Base-by-base conservation (phyloP, 192 early-diverging fungal genomes). In the Phlyctochytrium bullatum region DNA sequence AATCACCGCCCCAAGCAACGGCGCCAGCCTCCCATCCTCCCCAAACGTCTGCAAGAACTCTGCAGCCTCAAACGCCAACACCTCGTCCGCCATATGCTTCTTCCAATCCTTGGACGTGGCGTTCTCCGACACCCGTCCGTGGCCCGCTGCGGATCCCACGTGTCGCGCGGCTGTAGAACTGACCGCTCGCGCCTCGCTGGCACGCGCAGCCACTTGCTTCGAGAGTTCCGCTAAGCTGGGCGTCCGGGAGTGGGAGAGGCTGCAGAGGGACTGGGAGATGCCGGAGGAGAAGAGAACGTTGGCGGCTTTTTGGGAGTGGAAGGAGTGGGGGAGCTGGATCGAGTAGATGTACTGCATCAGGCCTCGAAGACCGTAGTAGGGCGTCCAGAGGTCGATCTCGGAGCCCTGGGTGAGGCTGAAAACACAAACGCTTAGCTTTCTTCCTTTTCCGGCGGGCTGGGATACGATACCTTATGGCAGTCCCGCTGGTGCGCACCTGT, bases 331-430 rank as follows among this genome's bases (percentile, higher is more conserved):
- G 20, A 47, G 40, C 10, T 6, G 6, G 6, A 14, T 47, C 20
- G 6, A 20, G 54, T 57, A 57, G 54, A 57, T 57, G 27, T 57
- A 27, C 16, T 14, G 16, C 12, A 57, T 10, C 12, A 57, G 20
- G 27, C 6, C 16, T 25, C 20, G 27, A 10, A 57, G 10, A 27
- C 20, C 54, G 4, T 10, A 14, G 54, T 57, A 57, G 54, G 54
- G 54, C 27, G 54, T 57, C 54, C 54, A 57, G 4, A 20, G 54
- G 27, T 57, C 54, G 20, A 57, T 25, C 25, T 57, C 54, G 20
- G 54, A 57, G 20, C 54, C 54, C 25, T 27, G 12, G 4, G 54
- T 57, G 14, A 57, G 54, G 25, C 54, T 57, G 54, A 24, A n/a
- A n/a, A n/a, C n/a, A n/a, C n/a, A n/a, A n/a, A n/a, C n/a, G n/a